Conservation (phyloP, 2,329 filamentous ascomycete species). For the Capronia americana region DNA sequence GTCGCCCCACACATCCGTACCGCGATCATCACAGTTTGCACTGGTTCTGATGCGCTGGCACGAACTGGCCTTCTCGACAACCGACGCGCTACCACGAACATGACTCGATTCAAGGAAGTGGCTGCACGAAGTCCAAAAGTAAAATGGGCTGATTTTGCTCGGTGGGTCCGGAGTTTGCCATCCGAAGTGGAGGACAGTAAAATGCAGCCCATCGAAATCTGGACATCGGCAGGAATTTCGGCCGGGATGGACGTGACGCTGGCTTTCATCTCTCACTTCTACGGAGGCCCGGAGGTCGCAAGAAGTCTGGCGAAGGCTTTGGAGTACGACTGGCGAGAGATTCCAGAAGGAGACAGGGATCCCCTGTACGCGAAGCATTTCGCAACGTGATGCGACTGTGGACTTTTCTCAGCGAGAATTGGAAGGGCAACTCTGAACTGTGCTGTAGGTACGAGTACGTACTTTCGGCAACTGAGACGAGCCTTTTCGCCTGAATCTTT, state of each 20-base stretch:
- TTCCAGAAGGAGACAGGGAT: slow-evolving; percentile 35
- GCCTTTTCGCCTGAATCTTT: not conserved
- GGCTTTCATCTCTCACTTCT: slow-evolving; percentile 62
- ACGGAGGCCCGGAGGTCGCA: slow-evolving; percentile 59
- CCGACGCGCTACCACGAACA: slow-evolving; percentile 70
- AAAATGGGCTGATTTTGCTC: slow-evolving; percentile 65
- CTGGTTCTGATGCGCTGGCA: slow-evolving; percentile 66
- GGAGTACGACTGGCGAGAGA: slow-evolving; percentile 66
- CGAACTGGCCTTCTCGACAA: slow-evolving; percentile 66
- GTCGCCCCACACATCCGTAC: slow-evolving; percentile 27
- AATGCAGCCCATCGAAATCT: slow-evolving; percentile 50
- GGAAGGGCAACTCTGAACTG: no score
- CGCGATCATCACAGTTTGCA: slow-evolving; percentile 67
- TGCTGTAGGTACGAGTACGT: not conserved
- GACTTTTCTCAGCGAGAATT: not conserved
- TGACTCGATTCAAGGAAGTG: slow-evolving; percentile 61
- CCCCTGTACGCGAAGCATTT: slow-evolving; percentile 32
- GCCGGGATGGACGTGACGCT: slow-evolving; percentile 68
- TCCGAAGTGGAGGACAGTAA: slow-evolving; percentile 27
- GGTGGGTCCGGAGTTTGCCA: slow-evolving; percentile 59
- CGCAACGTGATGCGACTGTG: slow-evolving; percentile 10
- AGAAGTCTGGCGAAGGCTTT: slow-evolving; percentile 56
- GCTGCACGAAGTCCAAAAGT: slow-evolving; percentile 58
- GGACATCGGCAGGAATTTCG: slow-evolving; percentile 68
- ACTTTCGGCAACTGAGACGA: not conserved